Base-by-base conservation (phyloP, 2,329 filamentous ascomycete genomes). In the Pseudocercospora eumusae region DNA sequence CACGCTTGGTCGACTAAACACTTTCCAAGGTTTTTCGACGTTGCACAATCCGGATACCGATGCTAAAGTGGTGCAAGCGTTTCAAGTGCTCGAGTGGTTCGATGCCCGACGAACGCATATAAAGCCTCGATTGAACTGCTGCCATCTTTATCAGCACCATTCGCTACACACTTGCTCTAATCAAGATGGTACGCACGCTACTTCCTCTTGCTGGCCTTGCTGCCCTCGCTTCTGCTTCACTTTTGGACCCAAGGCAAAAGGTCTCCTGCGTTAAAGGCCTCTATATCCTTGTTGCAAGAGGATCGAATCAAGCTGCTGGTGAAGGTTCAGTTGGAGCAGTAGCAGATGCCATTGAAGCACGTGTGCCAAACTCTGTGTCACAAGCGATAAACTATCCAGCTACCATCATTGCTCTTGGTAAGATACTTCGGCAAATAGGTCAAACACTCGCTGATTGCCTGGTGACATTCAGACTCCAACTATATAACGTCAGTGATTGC, bases 231-330 rank as follows among this genome's bases (percentile, higher is more conserved):
- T 40, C 60, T 23, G 68, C 68, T 18, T 57, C 58, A 11, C 68
- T 66, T 47, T 53, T 68, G 27, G 28, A 62, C 23, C 44, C 63
- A n/a, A 64, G 68, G 21, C 64, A 69, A 28, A 53, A 9, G 15
- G 60, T 66, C n/a, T 59, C 61, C 23, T 70, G 68, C 57, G 64
- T 60, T 20, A 36, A 36, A 21, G 68, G 68, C 11, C 58, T 71
- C 5, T 69, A 77, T 65, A 76, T 78, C 62, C 75, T 78, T 54
- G 74, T 76, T 5, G 74, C 74, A 0, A 72, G 76, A 8, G 76
- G 73, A 11, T 72, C 69, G 31, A 73, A 72, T 18, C 59, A 67
- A 45, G 20, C 23, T 28, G 55, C 18, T 9, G 75, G 75, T 2
- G 69, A 75, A 44, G 76, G 75, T n/a, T 67, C 72, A 6, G 70